Evolutionary conservation across 2,329 filamentous ascomycete species (phyloP).

Genomic region (Sclerotinia trifoliorum): DNA sequence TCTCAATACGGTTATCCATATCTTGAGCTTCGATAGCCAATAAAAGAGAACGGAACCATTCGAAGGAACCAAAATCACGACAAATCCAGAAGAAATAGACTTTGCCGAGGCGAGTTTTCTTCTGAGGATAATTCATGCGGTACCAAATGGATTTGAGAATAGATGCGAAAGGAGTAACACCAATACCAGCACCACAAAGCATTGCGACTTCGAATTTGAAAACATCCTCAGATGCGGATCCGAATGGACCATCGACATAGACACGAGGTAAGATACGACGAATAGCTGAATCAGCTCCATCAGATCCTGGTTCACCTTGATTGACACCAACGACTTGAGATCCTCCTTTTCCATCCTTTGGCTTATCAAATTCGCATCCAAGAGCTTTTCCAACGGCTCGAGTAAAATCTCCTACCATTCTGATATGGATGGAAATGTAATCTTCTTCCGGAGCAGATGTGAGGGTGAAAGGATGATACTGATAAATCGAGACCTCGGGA

Average conservation of each 20-base stretch:
- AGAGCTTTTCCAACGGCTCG: conserved; percentile 65
- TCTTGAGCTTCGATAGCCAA: conserved; percentile 86
- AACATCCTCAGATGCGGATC: conserved; percentile 81
- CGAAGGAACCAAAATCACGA: conserved; percentile 82
- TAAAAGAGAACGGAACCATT: conserved; percentile 84
- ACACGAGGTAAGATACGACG: conserved; percentile 73
- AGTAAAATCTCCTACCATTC: conserved; percentile 81
- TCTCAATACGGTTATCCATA: conserved; percentile 79
- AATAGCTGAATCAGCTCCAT: conserved; percentile 66
- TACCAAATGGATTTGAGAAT: conserved; percentile 94
- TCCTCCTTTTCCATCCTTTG: conserved; percentile 46
- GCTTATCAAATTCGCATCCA: conserved; percentile 70
- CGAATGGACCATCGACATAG: conserved; percentile 83
- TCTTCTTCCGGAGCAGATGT: conserved; percentile 87
- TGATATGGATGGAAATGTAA: conserved; percentile 84
- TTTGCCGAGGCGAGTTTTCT: conserved; percentile 75
- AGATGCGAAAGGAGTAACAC: conserved; percentile 82
- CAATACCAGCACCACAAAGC: conserved; percentile 79
- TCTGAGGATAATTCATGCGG: conserved; percentile 82
- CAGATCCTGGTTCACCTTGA: conserved; percentile 47
- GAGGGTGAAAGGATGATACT: conserved; percentile 84
- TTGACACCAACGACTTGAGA: conserved; percentile 70
- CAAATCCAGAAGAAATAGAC: conserved; percentile 95
- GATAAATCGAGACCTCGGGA: conserved; percentile 81
- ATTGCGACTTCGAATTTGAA: conserved; percentile 84